phyloP scores from a whole-genome alignment of 257 asterid genomes.

The Rhazya stricta region DNA sequence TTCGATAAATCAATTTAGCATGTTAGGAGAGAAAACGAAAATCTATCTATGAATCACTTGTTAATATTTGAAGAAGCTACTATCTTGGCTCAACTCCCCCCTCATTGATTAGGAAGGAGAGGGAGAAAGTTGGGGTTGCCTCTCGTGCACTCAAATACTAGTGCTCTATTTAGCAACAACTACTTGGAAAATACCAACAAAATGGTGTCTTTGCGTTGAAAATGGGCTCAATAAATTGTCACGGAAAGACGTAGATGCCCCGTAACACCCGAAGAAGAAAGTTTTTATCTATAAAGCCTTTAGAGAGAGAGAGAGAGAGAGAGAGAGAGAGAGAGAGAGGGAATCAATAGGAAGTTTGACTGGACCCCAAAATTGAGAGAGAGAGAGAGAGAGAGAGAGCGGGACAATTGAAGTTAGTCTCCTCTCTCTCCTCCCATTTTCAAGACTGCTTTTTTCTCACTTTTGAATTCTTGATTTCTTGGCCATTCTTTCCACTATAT shows the following conservation, averaged over 20 bases:
- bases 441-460: not conserved
- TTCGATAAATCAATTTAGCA: too few relatives aligned
- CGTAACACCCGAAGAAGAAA: constrained; percentile 23
- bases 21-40: too few relatives aligned
- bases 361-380: constrained; percentile 36
- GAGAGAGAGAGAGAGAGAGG: constrained; percentile 1
- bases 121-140: constrained; percentile 18
- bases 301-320: constrained; percentile 1
- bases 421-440: not conserved
- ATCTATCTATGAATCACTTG: too few relatives aligned
- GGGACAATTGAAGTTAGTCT: not conserved
- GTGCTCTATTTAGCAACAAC: constrained; percentile 11
- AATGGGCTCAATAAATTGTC: constrained; percentile 17
- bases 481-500: not conserved
- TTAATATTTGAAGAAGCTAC: not conserved
- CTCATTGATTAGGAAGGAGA: constrained; percentile 11
- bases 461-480: not conserved
- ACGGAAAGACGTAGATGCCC: constrained; percentile 39
- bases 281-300: not conserved
- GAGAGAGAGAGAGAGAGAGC: constrained; percentile 6
- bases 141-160: constrained; percentile 39
- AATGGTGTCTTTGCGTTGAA: constrained; percentile 23
- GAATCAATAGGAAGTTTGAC: constrained; percentile 83
- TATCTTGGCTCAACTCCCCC: not conserved
- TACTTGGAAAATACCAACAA: constrained; percentile 17